Conservation (phyloP, 768 basidiomycete genomes). For the Suillus luteus region DNA sequence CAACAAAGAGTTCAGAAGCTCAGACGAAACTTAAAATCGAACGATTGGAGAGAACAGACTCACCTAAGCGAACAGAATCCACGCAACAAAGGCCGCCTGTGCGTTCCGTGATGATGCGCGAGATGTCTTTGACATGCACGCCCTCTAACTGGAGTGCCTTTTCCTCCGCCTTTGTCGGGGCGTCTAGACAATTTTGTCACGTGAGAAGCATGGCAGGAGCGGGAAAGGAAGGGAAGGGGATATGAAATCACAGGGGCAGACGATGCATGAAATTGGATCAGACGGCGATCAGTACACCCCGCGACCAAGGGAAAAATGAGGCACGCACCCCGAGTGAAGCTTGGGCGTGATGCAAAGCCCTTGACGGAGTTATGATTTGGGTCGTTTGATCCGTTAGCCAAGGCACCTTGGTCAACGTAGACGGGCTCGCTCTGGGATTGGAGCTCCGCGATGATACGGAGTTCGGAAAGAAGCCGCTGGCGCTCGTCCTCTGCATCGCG, state of each 20-base stretch:
- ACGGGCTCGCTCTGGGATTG: slow-evolving; percentile 1
- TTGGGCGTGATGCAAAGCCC: not conserved
- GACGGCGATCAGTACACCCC: not conserved
- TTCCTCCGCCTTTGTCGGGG: slow-evolving; percentile 33
- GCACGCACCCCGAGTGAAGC: slow-evolving; percentile 12
- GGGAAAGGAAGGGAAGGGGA: not conserved
- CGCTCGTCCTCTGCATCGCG: slow-evolving; percentile 56
- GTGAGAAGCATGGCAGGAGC: slow-evolving; percentile 35
- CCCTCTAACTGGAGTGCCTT: slow-evolving; percentile 30
- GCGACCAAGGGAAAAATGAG: not conserved
- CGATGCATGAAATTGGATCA: not conserved
- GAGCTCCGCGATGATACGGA: not conserved
- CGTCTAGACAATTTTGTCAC: slow-evolving; percentile 36
- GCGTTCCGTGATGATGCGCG: slow-evolving; percentile 12
- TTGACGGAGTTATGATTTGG: not conserved
- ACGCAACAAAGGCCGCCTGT: not conserved
- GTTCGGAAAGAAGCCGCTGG: slow-evolving; percentile 48
- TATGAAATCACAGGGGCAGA: not conserved
- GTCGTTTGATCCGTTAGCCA: not conserved
- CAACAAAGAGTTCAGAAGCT: not conserved
- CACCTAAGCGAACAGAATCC: slow-evolving; percentile 9
- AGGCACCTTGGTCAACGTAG: not conserved
- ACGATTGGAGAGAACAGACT: not conserved
- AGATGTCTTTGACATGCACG: slow-evolving; percentile 34
- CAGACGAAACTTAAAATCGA: not conserved